Percentiles rank a stretch among this genome's conserved stretches.
Evolutionary conservation across 345 rosid species (phyloP).

Genomic region (Hibiscus syriacus): DNA sequence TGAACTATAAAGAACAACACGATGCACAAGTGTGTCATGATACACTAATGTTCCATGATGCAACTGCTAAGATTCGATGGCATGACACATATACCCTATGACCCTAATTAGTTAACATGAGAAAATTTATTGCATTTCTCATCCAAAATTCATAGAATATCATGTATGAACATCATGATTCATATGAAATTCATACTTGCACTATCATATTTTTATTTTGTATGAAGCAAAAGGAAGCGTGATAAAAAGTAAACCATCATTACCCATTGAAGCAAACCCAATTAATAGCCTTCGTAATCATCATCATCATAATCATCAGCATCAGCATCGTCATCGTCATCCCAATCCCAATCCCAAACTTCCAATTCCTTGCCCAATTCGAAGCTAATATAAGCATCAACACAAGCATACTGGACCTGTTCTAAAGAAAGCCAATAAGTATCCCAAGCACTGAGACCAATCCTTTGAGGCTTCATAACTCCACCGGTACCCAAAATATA

Average conservation of each 20-base stretch:
- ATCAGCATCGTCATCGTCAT: neutral
- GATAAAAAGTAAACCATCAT: neutral
- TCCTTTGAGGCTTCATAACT: neutral
- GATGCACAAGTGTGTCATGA: too few species aligned
- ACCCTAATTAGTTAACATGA: too few species aligned
- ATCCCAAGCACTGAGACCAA: conserved; percentile 16
- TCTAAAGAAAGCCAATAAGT: neutral
- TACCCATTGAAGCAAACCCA: neutral
- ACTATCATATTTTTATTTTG: too few species aligned
- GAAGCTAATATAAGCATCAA: conserved; percentile 12
- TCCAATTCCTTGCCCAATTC: neutral
- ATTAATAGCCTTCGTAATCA: neutral
- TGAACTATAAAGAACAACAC: too few species aligned
- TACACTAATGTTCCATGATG: too few species aligned
- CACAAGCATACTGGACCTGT: conserved; percentile 20
- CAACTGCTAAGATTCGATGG: too few species aligned
- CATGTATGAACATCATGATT: too few species aligned
- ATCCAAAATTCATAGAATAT: too few species aligned
- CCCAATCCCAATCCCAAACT: conserved; percentile 1
- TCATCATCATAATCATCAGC: neutral
- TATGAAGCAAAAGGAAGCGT: neutral
- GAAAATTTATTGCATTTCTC: too few species aligned
- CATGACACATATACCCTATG: too few species aligned
- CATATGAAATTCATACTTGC: too few species aligned
- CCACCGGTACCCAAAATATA: neutral